Conservation (phyloP, 257 asterid genomes). For the Solanum appendiculatum region DNA sequence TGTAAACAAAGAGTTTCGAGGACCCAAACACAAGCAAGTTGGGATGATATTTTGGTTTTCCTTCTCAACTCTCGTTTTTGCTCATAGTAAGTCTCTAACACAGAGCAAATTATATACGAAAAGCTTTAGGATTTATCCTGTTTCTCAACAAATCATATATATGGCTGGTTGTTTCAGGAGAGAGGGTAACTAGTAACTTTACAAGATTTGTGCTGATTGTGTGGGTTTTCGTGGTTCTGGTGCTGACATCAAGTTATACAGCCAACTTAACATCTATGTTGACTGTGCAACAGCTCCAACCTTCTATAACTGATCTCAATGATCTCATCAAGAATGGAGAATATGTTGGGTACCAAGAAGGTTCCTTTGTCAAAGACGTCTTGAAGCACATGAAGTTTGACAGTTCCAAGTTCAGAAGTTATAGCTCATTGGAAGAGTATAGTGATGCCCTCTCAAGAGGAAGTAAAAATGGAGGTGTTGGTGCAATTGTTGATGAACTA, state of each 20-base stretch:
- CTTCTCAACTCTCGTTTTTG: slow-evolving; percentile 30
- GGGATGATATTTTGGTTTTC: slow-evolving; percentile 19
- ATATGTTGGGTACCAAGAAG: slow-evolving; percentile 38
- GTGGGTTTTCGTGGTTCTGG: slow-evolving; percentile 40
- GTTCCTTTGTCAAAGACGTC: slow-evolving; percentile 28
- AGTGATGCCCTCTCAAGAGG: slow-evolving; percentile 16
- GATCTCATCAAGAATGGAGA: slow-evolving; percentile 24
- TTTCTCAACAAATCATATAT: not conserved
- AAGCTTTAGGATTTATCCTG: not conserved
- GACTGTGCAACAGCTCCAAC: slow-evolving; percentile 23
- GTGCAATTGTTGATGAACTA: slow-evolving; percentile 36
- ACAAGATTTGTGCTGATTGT: slow-evolving; percentile 26
- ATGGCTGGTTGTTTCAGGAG: slow-evolving; percentile 20
- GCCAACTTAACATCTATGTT: slow-evolving; percentile 44
- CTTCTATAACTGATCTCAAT: slow-evolving; percentile 14
- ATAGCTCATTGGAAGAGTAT: slow-evolving; percentile 12
- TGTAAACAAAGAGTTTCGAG: slow-evolving; percentile 24
- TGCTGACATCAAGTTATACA: slow-evolving; percentile 43
- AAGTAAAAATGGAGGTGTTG: slow-evolving; percentile 22
- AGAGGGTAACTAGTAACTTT: slow-evolving; percentile 21
- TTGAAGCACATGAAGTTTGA: slow-evolving; percentile 18
- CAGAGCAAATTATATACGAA: not conserved
- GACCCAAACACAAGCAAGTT: not conserved
- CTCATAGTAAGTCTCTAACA: slow-evolving; percentile 20
- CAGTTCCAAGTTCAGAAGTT: slow-evolving; percentile 19